These are phyloP conservation scores for Dictyostelium intermedium DNA, from an alignment of 78 protist species.

Conservation along the genomic window DNA sequence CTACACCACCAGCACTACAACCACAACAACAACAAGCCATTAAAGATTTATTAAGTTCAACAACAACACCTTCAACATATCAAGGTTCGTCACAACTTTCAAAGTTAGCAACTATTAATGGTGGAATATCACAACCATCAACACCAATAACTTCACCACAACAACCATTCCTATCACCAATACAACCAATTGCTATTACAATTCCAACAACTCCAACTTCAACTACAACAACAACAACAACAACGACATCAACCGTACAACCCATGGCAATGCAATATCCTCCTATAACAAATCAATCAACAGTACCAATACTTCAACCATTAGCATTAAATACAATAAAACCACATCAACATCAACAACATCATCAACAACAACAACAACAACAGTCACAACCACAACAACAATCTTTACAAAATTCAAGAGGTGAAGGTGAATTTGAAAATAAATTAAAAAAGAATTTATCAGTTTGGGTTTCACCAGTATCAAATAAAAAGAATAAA, in stretches of 20 bases:
- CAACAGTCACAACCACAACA: background rate
- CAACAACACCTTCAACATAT: background rate
- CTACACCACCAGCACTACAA: background rate
- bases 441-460: slow-evolving; percentile 54
- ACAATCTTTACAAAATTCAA: background rate
- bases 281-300: background rate
- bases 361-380: background rate
- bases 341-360: background rate
- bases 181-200: background rate
- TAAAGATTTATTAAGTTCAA: background rate
- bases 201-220: background rate
- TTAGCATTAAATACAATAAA: background rate
- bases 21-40: background rate
- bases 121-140: slow-evolving; percentile 1
- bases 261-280: background rate
- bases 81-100: background rate
- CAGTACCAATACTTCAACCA: background rate
- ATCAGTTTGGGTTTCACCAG: slow-evolving; percentile 34
- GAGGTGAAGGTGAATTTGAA: background rate
- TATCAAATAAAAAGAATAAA: background rate
- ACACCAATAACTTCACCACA: background rate
- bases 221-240: background rate
- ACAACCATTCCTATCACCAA: background rate
- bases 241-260: background rate
- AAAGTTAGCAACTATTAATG: background rate